These are phyloP conservation scores for Skeletonema grethae DNA, from an alignment of 108 stramenopile genomes.

Conservation along the genomic window DNA sequence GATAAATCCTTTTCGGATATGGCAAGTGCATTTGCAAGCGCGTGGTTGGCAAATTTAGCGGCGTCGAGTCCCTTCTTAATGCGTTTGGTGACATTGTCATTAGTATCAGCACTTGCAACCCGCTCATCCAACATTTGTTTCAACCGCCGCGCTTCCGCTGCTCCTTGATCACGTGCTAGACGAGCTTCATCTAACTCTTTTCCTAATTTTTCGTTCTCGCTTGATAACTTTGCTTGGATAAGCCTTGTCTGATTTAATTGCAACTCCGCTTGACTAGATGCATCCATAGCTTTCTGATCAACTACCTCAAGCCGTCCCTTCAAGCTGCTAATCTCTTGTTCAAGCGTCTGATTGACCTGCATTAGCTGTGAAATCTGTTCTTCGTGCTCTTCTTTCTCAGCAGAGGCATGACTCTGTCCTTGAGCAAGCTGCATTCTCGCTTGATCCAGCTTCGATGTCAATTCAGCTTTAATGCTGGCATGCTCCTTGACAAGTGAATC, in stretches of 20 bases:
- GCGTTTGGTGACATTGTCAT: background rate
- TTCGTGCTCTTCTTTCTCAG: background rate
- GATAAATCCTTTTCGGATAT: background rate
- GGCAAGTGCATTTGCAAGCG: background rate
- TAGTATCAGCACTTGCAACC: background rate
- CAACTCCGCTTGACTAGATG: background rate
- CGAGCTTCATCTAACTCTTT: background rate
- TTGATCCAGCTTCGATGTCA: background rate
- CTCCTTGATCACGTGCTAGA: background rate
- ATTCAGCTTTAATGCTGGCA: background rate
- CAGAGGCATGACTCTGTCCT: background rate
- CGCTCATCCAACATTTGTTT: background rate
- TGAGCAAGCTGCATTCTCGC: background rate
- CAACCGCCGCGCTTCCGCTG: background rate
- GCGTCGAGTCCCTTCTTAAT: background rate
- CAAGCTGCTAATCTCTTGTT: background rate
- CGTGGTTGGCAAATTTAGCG: background rate
- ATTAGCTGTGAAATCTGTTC: background rate
- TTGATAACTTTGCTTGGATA: background rate
- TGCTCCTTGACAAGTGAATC: background rate
- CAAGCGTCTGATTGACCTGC: constrained; percentile 2
- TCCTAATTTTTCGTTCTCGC: background rate
- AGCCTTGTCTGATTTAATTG: background rate
- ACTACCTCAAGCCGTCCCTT: background rate
- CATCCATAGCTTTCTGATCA: background rate